Evolutionary conservation across 768 basidiomycete species (phyloP).

Genomic region (Tulasnella sp.): DNA sequence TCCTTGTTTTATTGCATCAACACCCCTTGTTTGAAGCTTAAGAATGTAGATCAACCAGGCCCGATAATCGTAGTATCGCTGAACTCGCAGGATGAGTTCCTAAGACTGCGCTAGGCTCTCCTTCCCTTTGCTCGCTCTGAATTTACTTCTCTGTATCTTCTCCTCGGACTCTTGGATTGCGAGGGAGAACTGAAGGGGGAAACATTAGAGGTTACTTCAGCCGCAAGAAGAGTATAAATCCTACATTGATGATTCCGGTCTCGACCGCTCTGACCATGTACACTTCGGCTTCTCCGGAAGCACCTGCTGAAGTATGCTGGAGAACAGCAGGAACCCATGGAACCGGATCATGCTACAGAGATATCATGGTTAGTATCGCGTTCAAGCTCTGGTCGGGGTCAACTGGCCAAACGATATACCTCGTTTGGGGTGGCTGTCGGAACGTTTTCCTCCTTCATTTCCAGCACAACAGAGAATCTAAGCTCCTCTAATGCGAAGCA

Average conservation of each 20-base stretch:
- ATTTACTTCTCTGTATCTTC: conserved; percentile 52
- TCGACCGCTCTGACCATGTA: conserved; percentile 80
- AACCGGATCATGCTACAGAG: conserved; percentile 59
- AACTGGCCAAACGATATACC: conserved; percentile 40
- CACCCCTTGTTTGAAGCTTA: background rate
- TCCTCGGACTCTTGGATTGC: conserved; percentile 79
- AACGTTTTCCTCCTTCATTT: conserved; percentile 67
- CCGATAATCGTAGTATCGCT: background rate
- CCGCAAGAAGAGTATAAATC: conserved; percentile 39
- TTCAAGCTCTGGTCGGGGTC: background rate
- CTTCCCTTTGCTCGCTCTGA: conserved; percentile 20
- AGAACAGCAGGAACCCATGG: conserved; percentile 78
- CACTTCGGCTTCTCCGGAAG: conserved; percentile 67
- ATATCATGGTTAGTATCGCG: background rate
- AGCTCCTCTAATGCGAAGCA: conserved; percentile 63
- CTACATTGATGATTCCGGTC: conserved; percentile 79
- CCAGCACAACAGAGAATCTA: conserved; percentile 82
- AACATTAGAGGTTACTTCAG: background rate
- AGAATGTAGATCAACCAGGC: background rate
- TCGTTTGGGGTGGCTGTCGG: conserved; percentile 56
- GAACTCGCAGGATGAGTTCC: background rate
- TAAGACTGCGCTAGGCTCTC: background rate
- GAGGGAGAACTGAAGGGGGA: conserved; percentile 61
- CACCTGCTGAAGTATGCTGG: conserved; percentile 69
- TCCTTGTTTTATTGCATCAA: background rate